Evolutionary conservation across 306 rosid genomes (phyloP), one percentile per base, ranked within the genome.

Genomic region (Pterocarpus santalinus): DNA sequence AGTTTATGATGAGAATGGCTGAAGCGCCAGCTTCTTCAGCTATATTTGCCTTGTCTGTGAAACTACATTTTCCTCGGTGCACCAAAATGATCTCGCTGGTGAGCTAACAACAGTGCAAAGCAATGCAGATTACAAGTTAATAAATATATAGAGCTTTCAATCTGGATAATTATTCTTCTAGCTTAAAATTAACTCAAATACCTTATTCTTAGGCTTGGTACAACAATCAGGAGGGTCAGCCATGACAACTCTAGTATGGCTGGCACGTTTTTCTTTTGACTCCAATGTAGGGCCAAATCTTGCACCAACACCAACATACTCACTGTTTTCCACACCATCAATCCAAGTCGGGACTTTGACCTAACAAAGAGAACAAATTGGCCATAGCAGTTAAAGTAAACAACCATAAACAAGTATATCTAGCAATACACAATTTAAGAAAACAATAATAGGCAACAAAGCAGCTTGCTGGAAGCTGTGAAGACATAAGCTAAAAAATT

Each of bases 201-300:
- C 99, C 86, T 88, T 90, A 70, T 85, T 86, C 83, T 86, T 89
- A 65, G 83, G 97, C 67, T 12, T 47, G 72, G 80, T 81, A 83
- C 99, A 95, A 84, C 92, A 95, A 84, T 95, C 99, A 77, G 99
- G 98, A 77, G 99, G 99, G 75, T 95, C 97, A 6, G 97, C 98
- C 60, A 95, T 91, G 86, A 88, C 96, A 86, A 95, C 98, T 90
- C 82, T 87, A 32, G 97, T 90, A 84, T 69, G 91, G 87, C 82
- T 95, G 78, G 99, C 99, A 83, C 61, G 96, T 81, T 87, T 95
- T 84, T 93, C 97, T 89, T 93, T 89, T 1, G 98, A 93, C 80
- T 93, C 98, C 90, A 95, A 76, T 7, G 96, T 89, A 10, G 87
- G 90, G 70, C 99, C 99, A 80, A 95, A 95, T 69, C 99, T 91